Evolutionary conservation across 73 alveolate genomes (phyloP).

Genomic region (Tetrahymena elliotti): DNA sequence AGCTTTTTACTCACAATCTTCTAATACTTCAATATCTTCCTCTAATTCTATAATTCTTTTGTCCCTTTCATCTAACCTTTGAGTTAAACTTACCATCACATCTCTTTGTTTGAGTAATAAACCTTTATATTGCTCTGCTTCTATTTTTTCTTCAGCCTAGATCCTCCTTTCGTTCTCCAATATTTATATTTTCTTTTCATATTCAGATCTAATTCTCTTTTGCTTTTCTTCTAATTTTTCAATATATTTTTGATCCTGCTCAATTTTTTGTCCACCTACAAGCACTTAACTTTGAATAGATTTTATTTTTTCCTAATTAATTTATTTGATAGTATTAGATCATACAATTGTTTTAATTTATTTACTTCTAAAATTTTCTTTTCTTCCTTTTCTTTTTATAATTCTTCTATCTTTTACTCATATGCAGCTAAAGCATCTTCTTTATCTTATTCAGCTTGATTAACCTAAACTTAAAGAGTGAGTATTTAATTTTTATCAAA

Average conservation of each 20-base stretch:
- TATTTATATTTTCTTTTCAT: constrained; percentile 81
- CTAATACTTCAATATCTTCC: constrained; percentile 88
- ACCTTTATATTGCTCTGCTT: constrained; percentile 95
- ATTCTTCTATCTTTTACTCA: constrained; percentile 85
- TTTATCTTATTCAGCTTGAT: constrained; percentile 93
- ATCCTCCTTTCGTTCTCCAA: constrained; percentile 84
- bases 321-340: neutral
- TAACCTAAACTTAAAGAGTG: neutral
- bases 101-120: constrained; percentile 94
- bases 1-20: constrained; percentile 28
- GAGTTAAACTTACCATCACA: constrained; percentile 96
- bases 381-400: constrained; percentile 86
- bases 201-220: constrained; percentile 55
- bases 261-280: constrained; percentile 93
- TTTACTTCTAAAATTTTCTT: constrained; percentile 89
- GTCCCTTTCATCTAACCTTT: constrained; percentile 96
- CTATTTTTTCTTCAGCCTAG: constrained; percentile 89
- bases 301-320: constrained; percentile 50
- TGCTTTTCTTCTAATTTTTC: constrained; percentile 85
- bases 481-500: constrained; percentile 74
- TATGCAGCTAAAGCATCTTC: constrained; percentile 92
- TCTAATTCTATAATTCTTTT: constrained; percentile 92
- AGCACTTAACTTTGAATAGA: constrained; percentile 90
- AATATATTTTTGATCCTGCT: constrained; percentile 89
- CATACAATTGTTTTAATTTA: neutral